Percentiles rank a stretch among this genome's conserved stretches.
These are phyloP conservation scores for Colletotrichum gigasporum DNA, from an alignment of 2,329 filamentous ascomycete genomes.

Conservation along the genomic window DNA sequence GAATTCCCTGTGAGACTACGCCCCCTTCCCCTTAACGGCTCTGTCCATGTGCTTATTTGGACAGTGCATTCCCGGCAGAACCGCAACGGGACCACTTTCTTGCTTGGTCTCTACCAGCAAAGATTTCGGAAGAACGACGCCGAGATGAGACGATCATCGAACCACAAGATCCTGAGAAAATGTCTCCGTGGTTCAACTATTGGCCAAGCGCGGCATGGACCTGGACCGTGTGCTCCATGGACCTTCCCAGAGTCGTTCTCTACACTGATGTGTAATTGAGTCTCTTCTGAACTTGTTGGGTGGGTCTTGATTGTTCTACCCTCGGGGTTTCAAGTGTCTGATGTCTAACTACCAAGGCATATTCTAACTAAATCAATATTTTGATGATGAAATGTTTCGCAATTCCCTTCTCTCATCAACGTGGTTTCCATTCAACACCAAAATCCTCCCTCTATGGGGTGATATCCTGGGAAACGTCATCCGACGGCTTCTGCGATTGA, in stretches of 20 bases:
- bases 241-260: conserved; percentile 42
- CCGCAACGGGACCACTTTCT: conserved; percentile 62
- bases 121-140: conserved; percentile 55
- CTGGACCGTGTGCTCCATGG: conserved; percentile 45
- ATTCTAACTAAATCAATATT: too few relatives aligned
- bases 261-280: conserved; percentile 45
- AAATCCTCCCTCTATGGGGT: too few relatives aligned
- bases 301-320: not conserved
- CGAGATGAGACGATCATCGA: conserved; percentile 44
- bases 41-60: not conserved
- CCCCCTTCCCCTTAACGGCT: not conserved
- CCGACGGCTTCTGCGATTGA: not conserved
- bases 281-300: too few relatives aligned
- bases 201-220: conserved; percentile 48
- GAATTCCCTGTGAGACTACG: conserved; percentile 64
- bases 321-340: too few relatives aligned
- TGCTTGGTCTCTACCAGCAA: conserved; percentile 64
- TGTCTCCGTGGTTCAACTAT: conserved; percentile 44
- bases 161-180: conserved; percentile 47
- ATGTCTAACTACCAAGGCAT: too few relatives aligned
- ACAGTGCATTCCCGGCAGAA: conserved; percentile 43
- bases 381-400: too few relatives aligned
- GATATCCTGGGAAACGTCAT: too few relatives aligned
- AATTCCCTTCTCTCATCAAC: too few relatives aligned
- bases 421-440: too few relatives aligned